phyloP scores from a whole-genome alignment of 345 rosid genomes.

The Raphanus sativus region DNA sequence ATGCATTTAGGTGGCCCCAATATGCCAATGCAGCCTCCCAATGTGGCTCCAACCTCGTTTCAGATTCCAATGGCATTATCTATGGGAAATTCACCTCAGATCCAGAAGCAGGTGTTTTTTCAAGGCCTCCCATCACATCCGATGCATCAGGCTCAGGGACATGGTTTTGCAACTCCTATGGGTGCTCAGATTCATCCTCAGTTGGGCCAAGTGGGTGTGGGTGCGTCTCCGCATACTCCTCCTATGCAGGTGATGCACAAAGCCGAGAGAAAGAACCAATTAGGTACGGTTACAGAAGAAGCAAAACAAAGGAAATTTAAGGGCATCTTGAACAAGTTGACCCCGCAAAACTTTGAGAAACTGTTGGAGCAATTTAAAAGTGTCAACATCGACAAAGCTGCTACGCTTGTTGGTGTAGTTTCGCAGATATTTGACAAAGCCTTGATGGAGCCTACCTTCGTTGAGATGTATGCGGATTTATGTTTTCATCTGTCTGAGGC shows the following conservation, averaged over 20 bases:
- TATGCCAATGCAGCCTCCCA: too few species aligned
- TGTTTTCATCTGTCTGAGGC: conserved; percentile 67
- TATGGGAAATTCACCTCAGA: too few species aligned
- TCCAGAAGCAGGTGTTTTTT: too few species aligned
- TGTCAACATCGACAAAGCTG: conserved; percentile 74
- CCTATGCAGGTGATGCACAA: conserved; percentile 66
- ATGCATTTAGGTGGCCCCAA: too few species aligned
- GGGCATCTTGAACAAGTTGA: conserved; percentile 85
- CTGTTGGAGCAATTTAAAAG: conserved; percentile 86
- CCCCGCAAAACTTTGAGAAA: conserved; percentile 93
- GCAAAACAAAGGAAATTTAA: conserved; percentile 84
- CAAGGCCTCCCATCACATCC: too few species aligned
- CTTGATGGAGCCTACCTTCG: conserved; percentile 95
- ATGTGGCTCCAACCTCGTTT: too few species aligned
- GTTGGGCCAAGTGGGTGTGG: conserved; percentile 67
- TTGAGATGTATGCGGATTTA: conserved; percentile 94
- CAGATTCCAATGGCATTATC: too few species aligned
- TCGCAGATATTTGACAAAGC: conserved; percentile 98
- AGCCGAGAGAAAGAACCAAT: conserved; percentile 89
- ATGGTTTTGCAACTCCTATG: conserved; percentile 61
- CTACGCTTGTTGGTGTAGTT: conserved; percentile 75
- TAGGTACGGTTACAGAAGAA: conserved; percentile 64
- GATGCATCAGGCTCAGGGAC: too few species aligned
- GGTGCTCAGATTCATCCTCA: conserved; percentile 64
- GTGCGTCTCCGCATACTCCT: too few species aligned